Percentiles rank a stretch among this genome's conserved stretches.
These are phyloP conservation scores for Plenodomus tracheiphilus DNA, from an alignment of 2,329 filamentous ascomycete species.

Conservation along the genomic window DNA sequence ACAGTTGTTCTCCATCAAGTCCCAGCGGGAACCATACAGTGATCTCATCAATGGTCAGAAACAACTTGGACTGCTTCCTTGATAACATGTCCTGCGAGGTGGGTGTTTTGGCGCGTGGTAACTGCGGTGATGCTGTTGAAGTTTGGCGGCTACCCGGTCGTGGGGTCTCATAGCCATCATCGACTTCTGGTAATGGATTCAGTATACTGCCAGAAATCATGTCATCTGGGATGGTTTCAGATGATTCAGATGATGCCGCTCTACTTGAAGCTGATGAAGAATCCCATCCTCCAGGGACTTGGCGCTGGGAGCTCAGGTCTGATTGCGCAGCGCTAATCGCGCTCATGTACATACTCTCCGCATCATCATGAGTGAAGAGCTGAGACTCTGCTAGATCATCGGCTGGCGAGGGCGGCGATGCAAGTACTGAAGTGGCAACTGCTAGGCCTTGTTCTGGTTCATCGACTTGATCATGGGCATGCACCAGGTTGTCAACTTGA, in stretches of 20 bases:
- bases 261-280: constrained; percentile 40
- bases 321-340: constrained; percentile 54
- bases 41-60: constrained; percentile 44
- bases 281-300: constrained; percentile 51
- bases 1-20: constrained; percentile 17
- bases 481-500: constrained; percentile 16
- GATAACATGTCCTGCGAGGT: not conserved
- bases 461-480: constrained; percentile 14
- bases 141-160: constrained; percentile 40
- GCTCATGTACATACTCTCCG: constrained; percentile 86
- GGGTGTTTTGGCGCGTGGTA: constrained; percentile 5
- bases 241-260: constrained; percentile 30
- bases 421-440: constrained; percentile 4
- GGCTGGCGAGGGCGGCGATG: constrained; percentile 10
- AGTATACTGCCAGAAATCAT: constrained; percentile 40
- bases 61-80: constrained; percentile 33
- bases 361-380: constrained; percentile 77
- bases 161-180: constrained; percentile 46
- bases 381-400: constrained; percentile 57
- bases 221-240: constrained; percentile 30
- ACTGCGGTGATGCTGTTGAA: constrained; percentile 16
- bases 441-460: constrained; percentile 8
- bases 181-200: constrained; percentile 27
- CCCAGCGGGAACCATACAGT: constrained; percentile 44
- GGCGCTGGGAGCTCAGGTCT: constrained; percentile 16